phyloP scores from a whole-genome alignment of 2,329 filamentous ascomycete species.

The Microdochium bolleyi region DNA sequence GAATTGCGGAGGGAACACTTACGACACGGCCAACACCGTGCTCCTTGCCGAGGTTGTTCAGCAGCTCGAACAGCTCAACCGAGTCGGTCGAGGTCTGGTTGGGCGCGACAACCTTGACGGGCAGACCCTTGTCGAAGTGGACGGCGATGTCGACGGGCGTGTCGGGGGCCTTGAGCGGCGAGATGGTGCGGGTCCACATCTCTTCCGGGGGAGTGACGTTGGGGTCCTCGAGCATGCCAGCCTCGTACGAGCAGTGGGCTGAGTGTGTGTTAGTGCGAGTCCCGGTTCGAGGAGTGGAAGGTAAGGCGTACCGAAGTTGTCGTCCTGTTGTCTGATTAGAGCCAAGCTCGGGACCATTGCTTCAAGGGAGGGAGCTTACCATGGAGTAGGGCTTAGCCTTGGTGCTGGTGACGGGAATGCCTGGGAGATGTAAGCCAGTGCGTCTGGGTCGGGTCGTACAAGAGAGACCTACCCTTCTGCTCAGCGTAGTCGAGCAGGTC shows the following conservation, averaged over 20 bases:
- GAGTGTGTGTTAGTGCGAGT: constrained; percentile 30
- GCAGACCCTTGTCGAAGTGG: constrained; percentile 68
- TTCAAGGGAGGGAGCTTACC: constrained; percentile 15
- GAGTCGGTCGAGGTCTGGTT: constrained; percentile 58
- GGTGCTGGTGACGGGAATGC: constrained; percentile 65
- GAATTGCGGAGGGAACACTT: constrained; percentile 53
- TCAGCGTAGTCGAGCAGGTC: constrained; percentile 67
- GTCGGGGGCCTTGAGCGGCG: constrained; percentile 63
- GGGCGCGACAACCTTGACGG: constrained; percentile 45
- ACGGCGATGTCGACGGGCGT: constrained; percentile 64
- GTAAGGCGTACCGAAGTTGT: constrained; percentile 4
- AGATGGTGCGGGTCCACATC: constrained; percentile 71
- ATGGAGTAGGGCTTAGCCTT: constrained; percentile 63
- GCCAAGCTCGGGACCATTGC: background rate
- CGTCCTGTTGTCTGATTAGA: background rate
- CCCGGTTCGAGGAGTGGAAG: constrained; percentile 47
- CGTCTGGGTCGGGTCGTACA: no score
- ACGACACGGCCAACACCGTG: constrained; percentile 75
- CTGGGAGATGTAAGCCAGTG: no score
- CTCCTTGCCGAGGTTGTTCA: constrained; percentile 63
- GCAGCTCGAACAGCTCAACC: constrained; percentile 63
- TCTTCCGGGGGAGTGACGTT: constrained; percentile 61
- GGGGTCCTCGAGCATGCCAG: constrained; percentile 63
- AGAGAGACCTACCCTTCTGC: constrained; percentile 29
- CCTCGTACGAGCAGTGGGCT: constrained; percentile 74